Conservation (phyloP, 768 basidiomycete genomes). For the Suillus tomentosus region DNA sequence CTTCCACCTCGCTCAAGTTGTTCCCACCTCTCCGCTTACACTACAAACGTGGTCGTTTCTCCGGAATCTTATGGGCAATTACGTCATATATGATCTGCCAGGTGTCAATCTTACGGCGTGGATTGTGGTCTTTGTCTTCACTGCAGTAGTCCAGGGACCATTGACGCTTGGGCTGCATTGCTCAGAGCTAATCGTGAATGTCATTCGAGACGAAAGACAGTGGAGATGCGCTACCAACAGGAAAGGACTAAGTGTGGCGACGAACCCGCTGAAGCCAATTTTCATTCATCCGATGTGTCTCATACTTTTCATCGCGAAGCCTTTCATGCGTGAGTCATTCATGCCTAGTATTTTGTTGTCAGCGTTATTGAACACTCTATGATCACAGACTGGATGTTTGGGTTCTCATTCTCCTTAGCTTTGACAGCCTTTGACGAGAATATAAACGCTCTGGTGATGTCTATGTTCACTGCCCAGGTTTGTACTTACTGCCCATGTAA, state of each 20-base stretch:
- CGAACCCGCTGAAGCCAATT: background rate
- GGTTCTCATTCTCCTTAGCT: conserved; percentile 20
- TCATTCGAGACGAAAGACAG: background rate
- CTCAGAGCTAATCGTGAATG: conserved; percentile 30
- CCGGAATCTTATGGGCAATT: conserved; percentile 18
- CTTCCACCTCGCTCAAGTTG: background rate
- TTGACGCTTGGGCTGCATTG: conserved; percentile 32
- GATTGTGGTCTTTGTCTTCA: conserved; percentile 26
- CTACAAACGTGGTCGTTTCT: conserved; percentile 27
- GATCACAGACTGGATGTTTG: conserved; percentile 34
- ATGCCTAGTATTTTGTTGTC: background rate
- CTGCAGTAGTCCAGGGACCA: conserved; percentile 30
- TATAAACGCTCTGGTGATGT: no score
- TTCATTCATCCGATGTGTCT: no score
- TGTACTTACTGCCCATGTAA: background rate
- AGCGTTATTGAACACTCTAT: background rate
- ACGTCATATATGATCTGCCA: conserved; percentile 17
- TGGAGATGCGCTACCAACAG: background rate
- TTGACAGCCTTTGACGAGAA: no score
- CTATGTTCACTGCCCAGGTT: conserved; percentile 32
- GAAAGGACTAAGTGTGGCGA: background rate
- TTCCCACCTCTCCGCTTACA: background rate
- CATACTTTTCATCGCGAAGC: conserved; percentile 17
- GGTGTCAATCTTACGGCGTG: conserved; percentile 14
- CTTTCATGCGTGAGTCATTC: conserved; percentile 27